Base-by-base conservation (phyloP, 1,139 yeast genomes). In the Taphrina wiesneri region DNA sequence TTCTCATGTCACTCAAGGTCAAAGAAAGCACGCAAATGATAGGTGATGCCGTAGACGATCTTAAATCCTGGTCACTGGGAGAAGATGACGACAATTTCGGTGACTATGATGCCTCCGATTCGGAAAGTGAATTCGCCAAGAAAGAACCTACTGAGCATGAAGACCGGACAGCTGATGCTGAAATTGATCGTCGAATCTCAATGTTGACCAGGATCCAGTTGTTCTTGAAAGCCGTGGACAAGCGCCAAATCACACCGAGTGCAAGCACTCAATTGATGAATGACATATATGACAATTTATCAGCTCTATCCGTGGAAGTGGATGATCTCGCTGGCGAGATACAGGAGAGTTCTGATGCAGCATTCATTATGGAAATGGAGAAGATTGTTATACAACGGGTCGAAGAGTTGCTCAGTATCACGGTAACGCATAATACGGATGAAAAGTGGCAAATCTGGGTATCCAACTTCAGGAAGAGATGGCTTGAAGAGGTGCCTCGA, bases 261-360 rank as follows among this genome's bases (percentile, higher is more conserved):
- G 23, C 51, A 4, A 36, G 36, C 34, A 32, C 39, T 15, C 6
- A 28, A 5, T 41, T 43, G 15, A n/a, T 60, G 57, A 60, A 60
- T 25, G 39, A 26, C 5, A 51, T 60, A 17, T 60, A 60, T 46
- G 43, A 28, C 39, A 39, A 41, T 32, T 17, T 60, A n/a, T 15
- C 47, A 23, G 23, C 28, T 17, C 30, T 60, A 19, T 25, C 36
- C 23, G 57, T 60, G 28, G 64, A 60, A 32, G 57, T 49, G 15
- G 64, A 60, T 32, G 64, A 60, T 32, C 47, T 49, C 30, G 64
- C 64, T 25, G 56, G 64, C 30, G 64, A 60, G 43, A 41, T 60
- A 2, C 64, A 60, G 28, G 64, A 60, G 39, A 45, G 30, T 9
- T 36, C 64, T 1, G 64, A 60, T 26, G 25, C 56, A 23, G 57